phyloP scores from a whole-genome alignment of 148 eudicot species.

The Cornus controversa region DNA sequence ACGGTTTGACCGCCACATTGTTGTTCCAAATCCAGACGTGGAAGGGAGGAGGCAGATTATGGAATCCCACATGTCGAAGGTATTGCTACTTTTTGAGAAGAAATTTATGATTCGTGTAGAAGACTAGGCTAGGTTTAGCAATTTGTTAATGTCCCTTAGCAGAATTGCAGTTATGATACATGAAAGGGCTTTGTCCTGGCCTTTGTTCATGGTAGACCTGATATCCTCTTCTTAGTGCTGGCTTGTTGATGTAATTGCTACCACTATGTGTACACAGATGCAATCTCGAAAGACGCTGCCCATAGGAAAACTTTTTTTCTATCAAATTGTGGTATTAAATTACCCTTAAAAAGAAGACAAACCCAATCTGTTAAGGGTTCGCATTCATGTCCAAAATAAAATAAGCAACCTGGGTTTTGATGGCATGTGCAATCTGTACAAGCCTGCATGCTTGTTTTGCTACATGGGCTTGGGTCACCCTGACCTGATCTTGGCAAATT shows the following conservation, averaged over 20 bases:
- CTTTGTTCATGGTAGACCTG: neutral
- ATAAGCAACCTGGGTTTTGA: neutral
- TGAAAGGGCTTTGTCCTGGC: neutral
- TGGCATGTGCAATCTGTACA: too few species aligned
- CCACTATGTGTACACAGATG: neutral
- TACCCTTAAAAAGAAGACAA: neutral
- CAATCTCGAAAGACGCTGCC: too few species aligned
- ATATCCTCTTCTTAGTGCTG: too few species aligned
- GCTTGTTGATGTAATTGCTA: neutral
- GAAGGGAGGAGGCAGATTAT: conserved; percentile 87
- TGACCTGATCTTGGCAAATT: too few species aligned
- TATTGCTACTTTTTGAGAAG: conserved; percentile 16
- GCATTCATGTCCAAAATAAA: neutral
- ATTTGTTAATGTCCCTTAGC: neutral
- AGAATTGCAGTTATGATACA: neutral
- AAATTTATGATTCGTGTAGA: neutral
- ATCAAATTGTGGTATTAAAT: neutral
- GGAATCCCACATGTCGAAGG: conserved; percentile 84
- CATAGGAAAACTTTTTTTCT: neutral
- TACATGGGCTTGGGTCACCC: neutral
- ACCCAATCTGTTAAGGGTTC: neutral
- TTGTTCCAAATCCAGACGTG: conserved; percentile 91
- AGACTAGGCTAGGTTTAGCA: neutral
- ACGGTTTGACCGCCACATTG: conserved; percentile 75
- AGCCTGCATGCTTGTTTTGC: neutral